These are phyloP conservation scores for Kodamaea arcana DNA, from an alignment of 1,139 yeast species.

Conservation along the genomic window DNA sequence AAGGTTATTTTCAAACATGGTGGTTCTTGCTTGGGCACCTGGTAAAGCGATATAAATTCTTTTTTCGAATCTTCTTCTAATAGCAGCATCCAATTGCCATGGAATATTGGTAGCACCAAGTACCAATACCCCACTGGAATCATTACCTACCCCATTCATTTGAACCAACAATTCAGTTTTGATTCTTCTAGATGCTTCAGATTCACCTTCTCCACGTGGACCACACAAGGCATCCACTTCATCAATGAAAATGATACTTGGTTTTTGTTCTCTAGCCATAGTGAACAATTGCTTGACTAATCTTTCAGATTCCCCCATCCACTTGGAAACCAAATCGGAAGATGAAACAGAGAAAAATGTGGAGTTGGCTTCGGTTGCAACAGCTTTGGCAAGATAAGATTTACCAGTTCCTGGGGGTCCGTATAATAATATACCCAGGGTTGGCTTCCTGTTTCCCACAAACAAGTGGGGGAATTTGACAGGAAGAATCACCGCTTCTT, in stretches of 20 bases:
- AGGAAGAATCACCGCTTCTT: slow-evolving; percentile 95
- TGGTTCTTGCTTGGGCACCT: slow-evolving; percentile 82
- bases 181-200: slow-evolving; percentile 94
- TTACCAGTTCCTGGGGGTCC: slow-evolving; percentile 99
- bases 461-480: slow-evolving; percentile 92
- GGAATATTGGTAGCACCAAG: slow-evolving; percentile 98
- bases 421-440: slow-evolving; percentile 83
- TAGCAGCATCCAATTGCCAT: slow-evolving; percentile 98
- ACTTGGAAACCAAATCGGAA: slow-evolving; percentile 89
- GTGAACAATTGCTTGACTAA: slow-evolving; percentile 89
- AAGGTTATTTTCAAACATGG: slow-evolving; percentile 91
- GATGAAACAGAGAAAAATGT: slow-evolving; percentile 95
- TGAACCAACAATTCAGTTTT: slow-evolving; percentile 95
- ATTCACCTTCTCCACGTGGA: slow-evolving; percentile 97
- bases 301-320: slow-evolving; percentile 99
- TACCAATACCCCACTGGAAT: slow-evolving; percentile 86
- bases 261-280: slow-evolving; percentile 95
- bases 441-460: slow-evolving; percentile 91
- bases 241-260: slow-evolving; percentile 92
- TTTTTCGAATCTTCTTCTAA: slow-evolving; percentile 92
- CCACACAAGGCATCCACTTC: slow-evolving; percentile 98
- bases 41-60: slow-evolving; percentile 95
- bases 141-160: slow-evolving; percentile 99
- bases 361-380: slow-evolving; percentile 96
- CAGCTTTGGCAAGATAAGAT: slow-evolving; percentile 94